Evolutionary conservation across 2,329 filamentous ascomycete species (phyloP).

Genomic region (Dactylella cylindrospora): DNA sequence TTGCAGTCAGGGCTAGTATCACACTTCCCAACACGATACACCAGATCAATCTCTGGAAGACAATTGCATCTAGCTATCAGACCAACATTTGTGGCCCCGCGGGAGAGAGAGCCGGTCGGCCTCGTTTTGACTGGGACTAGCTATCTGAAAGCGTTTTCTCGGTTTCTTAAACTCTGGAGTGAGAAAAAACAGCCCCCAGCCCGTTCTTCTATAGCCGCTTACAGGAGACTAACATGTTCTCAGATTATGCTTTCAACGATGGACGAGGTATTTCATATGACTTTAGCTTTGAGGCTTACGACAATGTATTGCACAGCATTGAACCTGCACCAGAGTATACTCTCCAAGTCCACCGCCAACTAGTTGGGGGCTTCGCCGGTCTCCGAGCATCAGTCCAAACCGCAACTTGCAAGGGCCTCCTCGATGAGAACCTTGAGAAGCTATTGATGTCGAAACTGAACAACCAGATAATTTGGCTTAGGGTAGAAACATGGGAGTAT

Average conservation of each 20-base stretch:
- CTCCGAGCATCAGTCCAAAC: constrained; percentile 11
- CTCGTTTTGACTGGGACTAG: constrained; percentile 21
- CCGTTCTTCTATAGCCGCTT: background rate
- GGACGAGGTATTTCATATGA: constrained; percentile 20
- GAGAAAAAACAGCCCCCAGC: too few relatives aligned
- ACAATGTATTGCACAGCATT: constrained; percentile 1
- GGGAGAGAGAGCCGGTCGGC: constrained; percentile 1
- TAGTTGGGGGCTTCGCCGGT: background rate
- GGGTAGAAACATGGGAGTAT: background rate
- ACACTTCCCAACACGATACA: background rate
- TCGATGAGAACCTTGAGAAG: background rate
- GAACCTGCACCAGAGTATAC: background rate
- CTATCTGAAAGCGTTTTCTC: constrained; percentile 8
- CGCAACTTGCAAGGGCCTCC: constrained; percentile 5
- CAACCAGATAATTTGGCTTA: constrained; percentile 12
- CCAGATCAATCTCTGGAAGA: constrained; percentile 24
- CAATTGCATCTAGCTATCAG: constrained; percentile 24
- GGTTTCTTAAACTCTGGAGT: constrained; percentile 15
- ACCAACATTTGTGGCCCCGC: constrained; percentile 4
- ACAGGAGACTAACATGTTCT: background rate
- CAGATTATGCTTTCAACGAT: constrained; percentile 23
- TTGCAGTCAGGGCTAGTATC: constrained; percentile 2
- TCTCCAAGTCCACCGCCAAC: background rate
- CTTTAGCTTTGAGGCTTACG: constrained; percentile 22
- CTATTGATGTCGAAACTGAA: constrained; percentile 7